These are phyloP conservation scores for Ophiostoma ulmi DNA, from an alignment of 2,329 filamentous ascomycete species.

Conservation along the genomic window DNA sequence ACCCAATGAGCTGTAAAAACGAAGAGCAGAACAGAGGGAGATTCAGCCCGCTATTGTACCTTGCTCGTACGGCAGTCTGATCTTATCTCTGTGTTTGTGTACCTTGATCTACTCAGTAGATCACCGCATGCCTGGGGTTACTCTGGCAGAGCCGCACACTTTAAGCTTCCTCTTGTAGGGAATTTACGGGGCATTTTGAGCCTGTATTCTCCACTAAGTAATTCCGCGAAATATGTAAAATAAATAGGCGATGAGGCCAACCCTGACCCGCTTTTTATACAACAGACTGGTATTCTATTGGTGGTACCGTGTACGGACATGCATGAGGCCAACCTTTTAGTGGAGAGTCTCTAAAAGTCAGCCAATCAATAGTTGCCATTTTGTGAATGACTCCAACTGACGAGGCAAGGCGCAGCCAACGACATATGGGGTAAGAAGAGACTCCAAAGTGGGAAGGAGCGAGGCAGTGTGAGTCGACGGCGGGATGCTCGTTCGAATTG, in stretches of 20 bases:
- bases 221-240: neutral
- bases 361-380: neutral
- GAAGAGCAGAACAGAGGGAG: neutral
- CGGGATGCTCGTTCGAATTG: neutral
- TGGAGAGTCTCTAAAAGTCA: neutral
- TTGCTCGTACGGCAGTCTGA: neutral
- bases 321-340: neutral
- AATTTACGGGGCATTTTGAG: neutral
- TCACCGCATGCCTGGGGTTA: neutral
- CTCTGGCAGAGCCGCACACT: neutral
- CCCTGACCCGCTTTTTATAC: neutral
- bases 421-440: neutral
- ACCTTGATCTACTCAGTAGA: neutral
- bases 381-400: neutral
- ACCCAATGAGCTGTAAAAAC: neutral
- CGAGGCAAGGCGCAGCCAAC: neutral
- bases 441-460: neutral
- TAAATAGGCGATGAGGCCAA: neutral
- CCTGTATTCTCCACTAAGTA: neutral
- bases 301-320: neutral
- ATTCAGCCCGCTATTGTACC: neutral
- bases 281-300: neutral
- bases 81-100: neutral
- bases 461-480: conserved; percentile 1
- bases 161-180: neutral